A percentile compares a stretch with the other conserved stretches of the same genome.
These are phyloP conservation scores for Rhodotorula mucilaginosa DNA, from an alignment of 1,284 basidiomycete species.

Conservation along the genomic window DNA sequence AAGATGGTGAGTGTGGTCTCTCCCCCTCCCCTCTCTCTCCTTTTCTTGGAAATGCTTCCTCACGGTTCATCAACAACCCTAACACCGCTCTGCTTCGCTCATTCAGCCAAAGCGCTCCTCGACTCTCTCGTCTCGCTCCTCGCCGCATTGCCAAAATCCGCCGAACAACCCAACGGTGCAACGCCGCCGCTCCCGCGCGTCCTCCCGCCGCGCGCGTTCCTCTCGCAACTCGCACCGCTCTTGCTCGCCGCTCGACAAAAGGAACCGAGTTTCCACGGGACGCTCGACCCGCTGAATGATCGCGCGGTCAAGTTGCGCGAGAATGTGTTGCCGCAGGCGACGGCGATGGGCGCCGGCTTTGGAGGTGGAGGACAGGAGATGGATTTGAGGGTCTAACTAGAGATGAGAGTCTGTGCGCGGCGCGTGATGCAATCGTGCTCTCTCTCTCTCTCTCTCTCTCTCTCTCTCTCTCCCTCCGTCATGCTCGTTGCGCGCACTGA, in stretches of 20 bases:
- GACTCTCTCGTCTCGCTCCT: constrained; percentile 6
- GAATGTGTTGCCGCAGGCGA: neutral
- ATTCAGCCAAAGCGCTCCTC: constrained; percentile 11
- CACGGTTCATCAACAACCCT: too few relatives aligned
- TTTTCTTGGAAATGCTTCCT: too few relatives aligned
- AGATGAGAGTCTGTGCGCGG: too few relatives aligned
- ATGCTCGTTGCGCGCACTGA: too few relatives aligned
- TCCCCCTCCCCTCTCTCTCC: neutral
- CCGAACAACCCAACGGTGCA: neutral
- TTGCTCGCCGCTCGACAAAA: neutral
- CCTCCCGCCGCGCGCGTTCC: neutral
- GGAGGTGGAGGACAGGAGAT: neutral
- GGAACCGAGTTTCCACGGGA: constrained; percentile 8
- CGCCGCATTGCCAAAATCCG: neutral
- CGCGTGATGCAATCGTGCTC: too few relatives aligned
- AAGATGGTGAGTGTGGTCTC: neutral
- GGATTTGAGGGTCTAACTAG: too few relatives aligned
- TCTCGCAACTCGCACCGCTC: constrained; percentile 9
- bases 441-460: too few relatives aligned
- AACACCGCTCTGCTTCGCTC: neutral
- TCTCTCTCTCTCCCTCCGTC: too few relatives aligned
- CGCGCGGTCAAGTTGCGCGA: neutral
- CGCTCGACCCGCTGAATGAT: constrained; percentile 3
- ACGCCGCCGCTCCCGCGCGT: neutral
- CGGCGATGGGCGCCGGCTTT: neutral